Percentiles rank a stretch among this genome's conserved stretches.
phyloP scores from a whole-genome alignment of 1,284 basidiomycete species.

The Fistulina hepatica region DNA sequence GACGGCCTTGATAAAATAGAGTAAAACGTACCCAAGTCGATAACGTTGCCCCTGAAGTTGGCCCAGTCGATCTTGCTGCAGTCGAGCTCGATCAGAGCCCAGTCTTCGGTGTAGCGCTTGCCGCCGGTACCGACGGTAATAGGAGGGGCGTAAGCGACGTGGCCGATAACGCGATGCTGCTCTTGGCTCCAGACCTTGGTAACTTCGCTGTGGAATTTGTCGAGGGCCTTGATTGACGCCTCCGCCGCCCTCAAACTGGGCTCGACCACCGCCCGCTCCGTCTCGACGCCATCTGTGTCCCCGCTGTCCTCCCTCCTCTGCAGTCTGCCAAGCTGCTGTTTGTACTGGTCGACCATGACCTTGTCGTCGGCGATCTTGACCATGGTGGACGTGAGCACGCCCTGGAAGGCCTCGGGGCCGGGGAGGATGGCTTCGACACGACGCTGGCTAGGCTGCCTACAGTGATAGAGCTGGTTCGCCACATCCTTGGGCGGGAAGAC shows the following conservation, averaged over 20 bases:
- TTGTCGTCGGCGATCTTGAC: constrained; percentile 11
- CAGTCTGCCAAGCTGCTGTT: too few relatives aligned
- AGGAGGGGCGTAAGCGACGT: constrained; percentile 21
- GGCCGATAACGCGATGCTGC: constrained; percentile 21
- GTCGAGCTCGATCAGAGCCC: constrained; percentile 21
- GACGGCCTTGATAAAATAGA: too few relatives aligned
- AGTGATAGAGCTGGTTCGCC: constrained; percentile 14
- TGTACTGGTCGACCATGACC: constrained; percentile 11
- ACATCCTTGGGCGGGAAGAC: constrained; percentile 8
- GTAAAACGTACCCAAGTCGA: constrained; percentile 18
- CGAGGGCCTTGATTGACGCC: constrained; percentile 12
- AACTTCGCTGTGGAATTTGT: constrained; percentile 15
- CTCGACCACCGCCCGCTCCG: constrained; percentile 16
- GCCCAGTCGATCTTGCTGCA: constrained; percentile 16
- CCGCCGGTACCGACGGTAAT: constrained; percentile 16
- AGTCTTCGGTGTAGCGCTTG: constrained; percentile 19
- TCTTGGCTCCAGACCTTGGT: constrained; percentile 14
- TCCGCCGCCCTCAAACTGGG: constrained; percentile 13
- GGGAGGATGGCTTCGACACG: constrained; percentile 19
- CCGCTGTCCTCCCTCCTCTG: too few relatives aligned
- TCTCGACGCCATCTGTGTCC: constrained; percentile 7
- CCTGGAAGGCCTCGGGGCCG: constrained; percentile 16
- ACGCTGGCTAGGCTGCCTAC: too few relatives aligned
- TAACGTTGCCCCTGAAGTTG: constrained; percentile 16
- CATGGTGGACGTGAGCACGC: constrained; percentile 17